phyloP scores from a whole-genome alignment of 2,329 filamentous ascomycete species.

The Pestalotiopsis sp. region DNA sequence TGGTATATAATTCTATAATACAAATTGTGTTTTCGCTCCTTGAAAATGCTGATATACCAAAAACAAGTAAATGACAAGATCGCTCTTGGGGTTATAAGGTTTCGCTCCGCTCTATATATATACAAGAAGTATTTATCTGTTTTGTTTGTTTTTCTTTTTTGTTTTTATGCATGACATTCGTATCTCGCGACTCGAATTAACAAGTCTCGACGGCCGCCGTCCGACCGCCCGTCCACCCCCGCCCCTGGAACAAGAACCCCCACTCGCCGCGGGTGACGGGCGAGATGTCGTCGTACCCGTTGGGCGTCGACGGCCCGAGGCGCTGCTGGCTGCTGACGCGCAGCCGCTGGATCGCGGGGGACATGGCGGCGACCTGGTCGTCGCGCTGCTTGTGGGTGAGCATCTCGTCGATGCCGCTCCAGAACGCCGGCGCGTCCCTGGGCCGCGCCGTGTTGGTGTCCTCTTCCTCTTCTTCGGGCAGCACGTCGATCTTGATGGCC shows the following conservation, averaged over 20 bases:
- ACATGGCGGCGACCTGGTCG: conserved; percentile 14
- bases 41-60: conserved; percentile 2
- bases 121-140: not conserved
- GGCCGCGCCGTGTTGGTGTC: conserved; percentile 30
- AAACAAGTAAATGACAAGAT: conserved; percentile 5
- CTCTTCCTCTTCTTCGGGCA: conserved; percentile 30
- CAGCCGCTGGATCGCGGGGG: conserved; percentile 13
- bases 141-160: not conserved
- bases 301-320: conserved; percentile 57
- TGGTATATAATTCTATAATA: not conserved
- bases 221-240: conserved; percentile 43
- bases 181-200: conserved; percentile 28
- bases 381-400: conserved; percentile 29
- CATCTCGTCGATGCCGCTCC: conserved; percentile 44
- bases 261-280: conserved; percentile 65
- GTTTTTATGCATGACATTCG: not conserved
- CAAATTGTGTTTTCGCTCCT: not conserved
- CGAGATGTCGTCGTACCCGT: conserved; percentile 63
- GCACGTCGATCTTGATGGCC: conserved; percentile 22
- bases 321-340: conserved; percentile 21
- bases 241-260: conserved; percentile 60
- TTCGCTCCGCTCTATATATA: not conserved
- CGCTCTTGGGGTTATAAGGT: not conserved
- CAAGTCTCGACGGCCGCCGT: conserved; percentile 57
- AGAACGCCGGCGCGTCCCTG: conserved; percentile 17